A percentile compares a stretch with the other conserved stretches of the same genome.
These are phyloP conservation scores for Bipolaris zeicola DNA, from an alignment of 2,329 filamentous ascomycete species.

Conservation along the genomic window DNA sequence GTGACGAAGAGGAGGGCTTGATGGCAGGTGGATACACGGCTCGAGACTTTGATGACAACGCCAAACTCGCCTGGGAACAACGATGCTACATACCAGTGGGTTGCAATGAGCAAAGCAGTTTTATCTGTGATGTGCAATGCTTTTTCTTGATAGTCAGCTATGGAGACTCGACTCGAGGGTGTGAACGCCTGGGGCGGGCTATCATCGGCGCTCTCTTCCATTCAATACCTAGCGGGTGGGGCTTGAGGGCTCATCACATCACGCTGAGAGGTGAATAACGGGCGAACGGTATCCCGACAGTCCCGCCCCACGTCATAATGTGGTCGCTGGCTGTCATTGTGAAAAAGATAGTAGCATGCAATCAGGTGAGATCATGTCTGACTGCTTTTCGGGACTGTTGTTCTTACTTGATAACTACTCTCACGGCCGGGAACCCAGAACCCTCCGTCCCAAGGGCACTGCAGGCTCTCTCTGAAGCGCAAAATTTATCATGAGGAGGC, in stretches of 20 bases:
- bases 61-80: too few relatives aligned
- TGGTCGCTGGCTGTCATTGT: neutral
- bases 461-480: neutral
- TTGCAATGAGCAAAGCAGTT: neutral
- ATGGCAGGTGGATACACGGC: neutral
- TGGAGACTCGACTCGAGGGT: neutral
- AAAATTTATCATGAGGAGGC: neutral
- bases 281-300: neutral
- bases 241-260: neutral
- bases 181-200: conserved; percentile 2
- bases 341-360: neutral
- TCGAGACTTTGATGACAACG: too few relatives aligned
- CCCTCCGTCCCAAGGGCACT: neutral
- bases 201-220: neutral
- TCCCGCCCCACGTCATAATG: neutral
- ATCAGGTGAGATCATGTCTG: neutral
- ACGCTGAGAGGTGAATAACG: neutral
- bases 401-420: neutral
- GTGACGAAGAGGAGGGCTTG: neutral
- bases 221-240: neutral
- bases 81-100: neutral
- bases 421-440: neutral
- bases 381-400: neutral
- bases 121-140: neutral
- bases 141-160: neutral